Base-by-base conservation (phyloP, 257 asterid genomes). In the Jacaranda copaia region DNA sequence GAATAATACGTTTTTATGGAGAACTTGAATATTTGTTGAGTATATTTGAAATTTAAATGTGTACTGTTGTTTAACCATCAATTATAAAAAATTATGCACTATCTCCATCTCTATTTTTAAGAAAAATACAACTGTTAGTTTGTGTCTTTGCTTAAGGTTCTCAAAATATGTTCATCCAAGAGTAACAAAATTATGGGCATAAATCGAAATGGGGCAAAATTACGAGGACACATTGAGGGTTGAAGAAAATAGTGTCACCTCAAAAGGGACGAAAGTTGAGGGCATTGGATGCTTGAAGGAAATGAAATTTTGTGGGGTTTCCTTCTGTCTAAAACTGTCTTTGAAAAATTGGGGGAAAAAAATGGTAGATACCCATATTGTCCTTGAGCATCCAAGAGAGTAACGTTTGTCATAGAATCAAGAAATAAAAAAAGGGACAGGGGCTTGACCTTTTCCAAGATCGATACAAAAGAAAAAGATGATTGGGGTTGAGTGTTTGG, bases 401-500 rank as follows among this genome's bases (percentile, higher is more conserved):
- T 92, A 84, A 82, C 82, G 96, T 90, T 90, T 94, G 98, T 92
- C 94, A 62, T n/a, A 85, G 97, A 92, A 92, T 92, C 93, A 51
- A 56, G 48, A 20, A 82, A 78, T 75, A 81, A 39, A 63, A 51
- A 5, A 53, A 61, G 11, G 7, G 15, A 18, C 2, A n/a, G 36
- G 55, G 10, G 32, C 70, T 82, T 82, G 84, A 80, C 79, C 85
- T 83, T 76, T 85, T 81, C 83, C 87, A 75, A 85, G 75, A 81
- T 68, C 70, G 39, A 82, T 81, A 84, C 81, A 87, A 81, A 81
- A 78, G 78, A 59, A 74, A 85, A 79, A 59, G 78, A 74, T 78
- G 80, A 80, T 69, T 74, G 72, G 35, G 72, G 68, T 68, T 46
- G 38, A 75, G 75, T 71, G 15, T 46, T 79, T 63, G 51, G 78